Evolutionary conservation across 2,329 filamentous ascomycete species (phyloP).

Genomic region (Fusarium sp.): DNA sequence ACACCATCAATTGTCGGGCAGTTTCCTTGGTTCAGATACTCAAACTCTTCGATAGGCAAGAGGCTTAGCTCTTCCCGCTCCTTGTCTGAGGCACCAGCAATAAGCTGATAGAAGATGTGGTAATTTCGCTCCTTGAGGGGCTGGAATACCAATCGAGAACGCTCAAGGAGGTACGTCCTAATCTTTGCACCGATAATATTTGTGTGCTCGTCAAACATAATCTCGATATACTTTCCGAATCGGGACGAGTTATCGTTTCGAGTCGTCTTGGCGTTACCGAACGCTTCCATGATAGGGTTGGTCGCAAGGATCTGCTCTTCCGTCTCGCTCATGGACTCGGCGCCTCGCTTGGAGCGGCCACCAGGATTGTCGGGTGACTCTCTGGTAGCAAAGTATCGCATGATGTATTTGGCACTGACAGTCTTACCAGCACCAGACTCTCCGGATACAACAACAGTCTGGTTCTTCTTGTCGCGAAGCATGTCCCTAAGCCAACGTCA

Average conservation of each 20-base stretch:
- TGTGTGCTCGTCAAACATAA: slow-evolving; percentile 96
- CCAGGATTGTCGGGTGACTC: slow-evolving; percentile 92
- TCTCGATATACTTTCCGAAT: slow-evolving; percentile 99
- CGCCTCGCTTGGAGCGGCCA: slow-evolving; percentile 80
- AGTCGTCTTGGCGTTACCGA: slow-evolving; percentile 99
- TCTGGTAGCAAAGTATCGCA: slow-evolving; percentile 99
- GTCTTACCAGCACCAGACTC: slow-evolving; percentile 99
- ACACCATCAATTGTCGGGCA: slow-evolving; percentile 93
- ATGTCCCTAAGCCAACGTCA: slow-evolving; percentile 81
- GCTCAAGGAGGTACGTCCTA: slow-evolving; percentile 93
- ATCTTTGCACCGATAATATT: slow-evolving; percentile 99
- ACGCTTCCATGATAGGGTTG: slow-evolving; percentile 99
- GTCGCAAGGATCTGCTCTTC: slow-evolving; percentile 98
- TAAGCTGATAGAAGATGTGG: slow-evolving; percentile 98
- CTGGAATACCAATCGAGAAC: slow-evolving; percentile 96
- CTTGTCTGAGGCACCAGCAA: slow-evolving; percentile 89
- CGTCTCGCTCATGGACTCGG: slow-evolving; percentile 92
- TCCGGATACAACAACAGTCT: slow-evolving; percentile 98
- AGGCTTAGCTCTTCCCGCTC: slow-evolving; percentile 86
- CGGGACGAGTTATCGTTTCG: slow-evolving; percentile 99
- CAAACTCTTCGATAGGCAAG: slow-evolving; percentile 88
- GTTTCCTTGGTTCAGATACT: slow-evolving; percentile 96
- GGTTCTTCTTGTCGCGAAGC: slow-evolving; percentile 94
- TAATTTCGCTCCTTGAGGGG: slow-evolving; percentile 98
- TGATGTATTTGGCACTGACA: slow-evolving; percentile 99